A percentile compares a stretch with the other conserved stretches of the same genome.
Conservation (phyloP, 257 asterid genomes). For the Lithospermum erythrorhizon region DNA sequence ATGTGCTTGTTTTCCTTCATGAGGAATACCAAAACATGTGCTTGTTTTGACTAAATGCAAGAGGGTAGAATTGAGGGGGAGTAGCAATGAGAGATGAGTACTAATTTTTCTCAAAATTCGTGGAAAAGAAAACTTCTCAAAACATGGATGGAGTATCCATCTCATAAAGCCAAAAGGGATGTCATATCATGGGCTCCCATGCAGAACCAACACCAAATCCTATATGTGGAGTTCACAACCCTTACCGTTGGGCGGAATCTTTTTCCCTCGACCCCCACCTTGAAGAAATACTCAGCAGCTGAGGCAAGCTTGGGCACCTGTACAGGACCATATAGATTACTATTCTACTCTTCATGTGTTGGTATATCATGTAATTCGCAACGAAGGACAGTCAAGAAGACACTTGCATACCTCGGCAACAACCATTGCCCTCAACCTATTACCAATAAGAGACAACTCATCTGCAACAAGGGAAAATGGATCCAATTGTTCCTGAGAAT, state of each 20-base stretch:
- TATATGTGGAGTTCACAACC: neutral
- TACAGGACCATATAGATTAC: slow-evolving; percentile 9
- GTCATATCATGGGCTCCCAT: neutral
- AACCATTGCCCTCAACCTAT: slow-evolving; percentile 90
- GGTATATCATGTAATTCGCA: neutral
- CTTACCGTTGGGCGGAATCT: slow-evolving; percentile 97
- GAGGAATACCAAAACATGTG: neutral
- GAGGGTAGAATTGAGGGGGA: neutral
- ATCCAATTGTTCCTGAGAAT: slow-evolving; percentile 66
- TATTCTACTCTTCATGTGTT: neutral
- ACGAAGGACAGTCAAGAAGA: neutral
- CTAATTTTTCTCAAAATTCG: neutral
- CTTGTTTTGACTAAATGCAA: neutral
- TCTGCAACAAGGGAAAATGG: slow-evolving; percentile 98
- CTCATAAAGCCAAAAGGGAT: neutral
- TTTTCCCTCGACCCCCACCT: slow-evolving; percentile 90
- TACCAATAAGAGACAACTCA: slow-evolving; percentile 66
- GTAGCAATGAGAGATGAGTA: neutral
- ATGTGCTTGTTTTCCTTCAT: neutral
- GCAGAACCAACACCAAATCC: neutral
- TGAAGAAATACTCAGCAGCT: slow-evolving; percentile 92
- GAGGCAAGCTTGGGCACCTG: slow-evolving; percentile 98
- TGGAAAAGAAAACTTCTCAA: neutral
- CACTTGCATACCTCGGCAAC: slow-evolving; percentile 69
- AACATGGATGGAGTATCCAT: neutral